Conservation (phyloP, 2,329 filamentous ascomycete species). For the Didymella pomorum region DNA sequence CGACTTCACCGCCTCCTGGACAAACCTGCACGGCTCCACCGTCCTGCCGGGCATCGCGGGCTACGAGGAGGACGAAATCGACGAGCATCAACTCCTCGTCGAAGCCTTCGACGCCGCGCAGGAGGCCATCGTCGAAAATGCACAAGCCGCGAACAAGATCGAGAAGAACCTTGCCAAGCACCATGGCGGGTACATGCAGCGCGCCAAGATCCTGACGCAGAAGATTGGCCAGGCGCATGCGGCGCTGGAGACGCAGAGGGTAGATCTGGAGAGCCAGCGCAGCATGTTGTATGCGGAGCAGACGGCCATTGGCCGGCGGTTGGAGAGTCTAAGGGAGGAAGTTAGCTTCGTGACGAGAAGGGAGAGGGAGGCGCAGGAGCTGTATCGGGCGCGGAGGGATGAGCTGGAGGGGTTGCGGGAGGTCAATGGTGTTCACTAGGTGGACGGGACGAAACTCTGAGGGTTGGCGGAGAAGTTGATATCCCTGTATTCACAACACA, state of each 20-base stretch:
- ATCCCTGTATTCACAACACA: conserved; percentile 3
- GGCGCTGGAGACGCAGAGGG: conserved; percentile 75
- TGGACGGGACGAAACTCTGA: neutral
- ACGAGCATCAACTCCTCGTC: conserved; percentile 71
- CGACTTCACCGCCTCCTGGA: conserved; percentile 57
- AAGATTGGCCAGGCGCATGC: conserved; percentile 81
- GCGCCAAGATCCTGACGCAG: conserved; percentile 78
- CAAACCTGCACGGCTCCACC: conserved; percentile 55
- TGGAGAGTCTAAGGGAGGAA: conserved; percentile 82
- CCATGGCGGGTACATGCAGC: conserved; percentile 88
- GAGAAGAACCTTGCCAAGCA: conserved; percentile 93
- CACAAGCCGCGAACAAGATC: conserved; percentile 82
- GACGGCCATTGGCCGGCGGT: conserved; percentile 73
- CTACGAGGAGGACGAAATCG: conserved; percentile 79
- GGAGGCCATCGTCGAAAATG: conserved; percentile 74
- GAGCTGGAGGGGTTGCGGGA: conserved; percentile 72
- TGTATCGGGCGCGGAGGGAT: conserved; percentile 77
- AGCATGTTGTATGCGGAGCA: conserved; percentile 82
- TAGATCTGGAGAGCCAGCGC: conserved; percentile 76
- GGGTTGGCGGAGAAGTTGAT: neutral
- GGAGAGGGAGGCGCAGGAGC: conserved; percentile 89
- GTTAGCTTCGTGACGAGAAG: conserved; percentile 80
- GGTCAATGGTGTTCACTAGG: conserved; percentile 49
- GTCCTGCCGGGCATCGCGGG: conserved; percentile 80
- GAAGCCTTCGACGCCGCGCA: conserved; percentile 79